Percentiles rank a stretch among this genome's conserved stretches.
These are phyloP conservation scores for Rhododendron simsii DNA, from an alignment of 148 eudicot genomes.

Conservation along the genomic window DNA sequence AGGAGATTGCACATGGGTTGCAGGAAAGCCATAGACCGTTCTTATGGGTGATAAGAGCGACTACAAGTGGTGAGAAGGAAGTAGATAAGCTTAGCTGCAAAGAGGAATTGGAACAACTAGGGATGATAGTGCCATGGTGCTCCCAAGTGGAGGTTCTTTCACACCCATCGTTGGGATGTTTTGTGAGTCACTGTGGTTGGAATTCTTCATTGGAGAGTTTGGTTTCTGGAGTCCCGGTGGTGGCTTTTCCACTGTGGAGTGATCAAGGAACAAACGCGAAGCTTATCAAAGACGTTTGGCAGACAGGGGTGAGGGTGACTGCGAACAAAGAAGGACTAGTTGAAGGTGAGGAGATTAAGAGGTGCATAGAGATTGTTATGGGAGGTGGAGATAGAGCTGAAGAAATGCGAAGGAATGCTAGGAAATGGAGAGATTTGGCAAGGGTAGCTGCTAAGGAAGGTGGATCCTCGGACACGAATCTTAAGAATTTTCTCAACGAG, in stretches of 20 bases:
- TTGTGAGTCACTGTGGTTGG: neutral
- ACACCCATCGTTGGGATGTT: neutral
- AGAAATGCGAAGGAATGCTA: conserved; percentile 2
- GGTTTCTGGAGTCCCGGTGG: neutral
- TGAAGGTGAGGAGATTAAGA: neutral
- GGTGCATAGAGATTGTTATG: neutral
- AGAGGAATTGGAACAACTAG: neutral
- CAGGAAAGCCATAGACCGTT: neutral
- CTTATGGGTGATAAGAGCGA: neutral
- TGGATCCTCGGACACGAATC: conserved; percentile 21
- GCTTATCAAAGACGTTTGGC: neutral
- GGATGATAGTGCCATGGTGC: neutral
- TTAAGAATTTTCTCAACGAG: neutral
- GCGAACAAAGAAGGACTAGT: neutral
- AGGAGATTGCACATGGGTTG: neutral
- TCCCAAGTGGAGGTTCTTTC: neutral
- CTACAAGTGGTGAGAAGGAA: neutral
- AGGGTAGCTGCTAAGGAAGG: conserved; percentile 16
- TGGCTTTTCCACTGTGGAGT: neutral
- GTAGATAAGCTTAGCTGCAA: neutral
- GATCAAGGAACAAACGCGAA: neutral
- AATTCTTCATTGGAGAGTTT: neutral
- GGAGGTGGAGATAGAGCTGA: neutral
- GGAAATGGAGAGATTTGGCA: conserved; percentile 22
- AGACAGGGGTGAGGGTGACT: neutral